phyloP scores from a whole-genome alignment of 1,284 basidiomycete genomes.

The Inonotus hispidus region DNA sequence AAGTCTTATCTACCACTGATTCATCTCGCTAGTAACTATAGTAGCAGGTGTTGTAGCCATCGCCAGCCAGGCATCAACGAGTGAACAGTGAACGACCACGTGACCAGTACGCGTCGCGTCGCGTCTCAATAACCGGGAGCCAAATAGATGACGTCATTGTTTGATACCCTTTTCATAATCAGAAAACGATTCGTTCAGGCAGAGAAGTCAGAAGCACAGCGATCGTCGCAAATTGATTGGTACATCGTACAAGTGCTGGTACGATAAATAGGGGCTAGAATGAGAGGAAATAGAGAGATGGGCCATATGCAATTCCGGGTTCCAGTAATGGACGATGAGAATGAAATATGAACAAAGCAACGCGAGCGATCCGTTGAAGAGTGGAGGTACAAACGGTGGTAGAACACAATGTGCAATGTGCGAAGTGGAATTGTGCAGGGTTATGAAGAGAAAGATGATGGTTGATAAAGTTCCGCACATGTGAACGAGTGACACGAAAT shows the following conservation, averaged over 20 bases:
- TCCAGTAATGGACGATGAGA: background rate
- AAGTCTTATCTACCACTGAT: too few species aligned
- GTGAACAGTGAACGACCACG: too few species aligned
- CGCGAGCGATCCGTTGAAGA: background rate
- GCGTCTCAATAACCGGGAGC: background rate
- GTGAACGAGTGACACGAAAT: background rate
- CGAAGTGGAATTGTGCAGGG: background rate
- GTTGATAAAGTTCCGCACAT: background rate
- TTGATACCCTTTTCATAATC: background rate
- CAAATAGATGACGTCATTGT: background rate
- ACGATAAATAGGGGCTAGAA: background rate
- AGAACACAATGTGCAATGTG: background rate
- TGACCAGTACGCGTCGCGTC: background rate
- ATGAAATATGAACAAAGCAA: background rate
- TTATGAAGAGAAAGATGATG: background rate
- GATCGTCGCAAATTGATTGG: background rate
- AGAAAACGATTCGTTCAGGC: too few species aligned
- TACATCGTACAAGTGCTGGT: background rate
- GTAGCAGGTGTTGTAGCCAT: too few species aligned
- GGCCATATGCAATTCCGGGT: background rate
- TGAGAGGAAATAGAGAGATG: background rate
- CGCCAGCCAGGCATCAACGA: too few species aligned
- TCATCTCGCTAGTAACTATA: too few species aligned
- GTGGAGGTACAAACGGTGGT: background rate
- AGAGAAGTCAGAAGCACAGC: background rate